Evolutionary conservation across 2,329 filamentous ascomycete species (phyloP).

Genomic region (Pyrenophora seminiperda): DNA sequence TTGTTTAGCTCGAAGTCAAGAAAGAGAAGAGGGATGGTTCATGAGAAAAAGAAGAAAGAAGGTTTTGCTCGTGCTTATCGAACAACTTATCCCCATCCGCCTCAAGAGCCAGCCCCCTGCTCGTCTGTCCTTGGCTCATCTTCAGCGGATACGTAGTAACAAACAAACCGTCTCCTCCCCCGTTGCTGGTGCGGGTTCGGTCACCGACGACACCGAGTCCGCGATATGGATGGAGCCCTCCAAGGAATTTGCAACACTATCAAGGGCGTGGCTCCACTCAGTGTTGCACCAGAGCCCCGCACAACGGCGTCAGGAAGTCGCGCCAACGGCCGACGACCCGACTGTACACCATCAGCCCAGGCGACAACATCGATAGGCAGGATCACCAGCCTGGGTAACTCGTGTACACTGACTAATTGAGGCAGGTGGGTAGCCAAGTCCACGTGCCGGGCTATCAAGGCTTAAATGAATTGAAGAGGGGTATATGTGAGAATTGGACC

Average conservation of each 20-base stretch:
- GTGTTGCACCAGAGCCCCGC: background rate
- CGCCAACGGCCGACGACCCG: constrained; percentile 4
- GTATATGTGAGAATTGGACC: no score
- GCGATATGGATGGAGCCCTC: background rate
- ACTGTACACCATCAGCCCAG: background rate
- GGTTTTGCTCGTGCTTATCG: no score
- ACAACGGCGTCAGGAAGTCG: background rate
- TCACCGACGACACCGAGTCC: background rate
- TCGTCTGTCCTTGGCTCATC: background rate
- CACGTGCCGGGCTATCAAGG: no score
- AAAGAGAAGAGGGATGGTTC: background rate
- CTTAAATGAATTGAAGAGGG: no score
- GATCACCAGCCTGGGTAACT: no score
- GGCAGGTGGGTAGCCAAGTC: no score
- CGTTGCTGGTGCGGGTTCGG: background rate
- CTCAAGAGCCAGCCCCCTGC: background rate
- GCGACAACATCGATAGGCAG: background rate
- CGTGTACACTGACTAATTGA: no score
- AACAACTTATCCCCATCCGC: no score
- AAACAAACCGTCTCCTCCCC: background rate
- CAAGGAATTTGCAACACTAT: background rate
- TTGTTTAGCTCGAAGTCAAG: no score
- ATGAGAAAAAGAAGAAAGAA: background rate
- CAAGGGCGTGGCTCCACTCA: background rate
- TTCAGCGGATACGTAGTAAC: background rate